Evolutionary conservation across 1,284 basidiomycete species (phyloP), one percentile per base, ranked within the genome.

Genomic region (Peniophora sp.): DNA sequence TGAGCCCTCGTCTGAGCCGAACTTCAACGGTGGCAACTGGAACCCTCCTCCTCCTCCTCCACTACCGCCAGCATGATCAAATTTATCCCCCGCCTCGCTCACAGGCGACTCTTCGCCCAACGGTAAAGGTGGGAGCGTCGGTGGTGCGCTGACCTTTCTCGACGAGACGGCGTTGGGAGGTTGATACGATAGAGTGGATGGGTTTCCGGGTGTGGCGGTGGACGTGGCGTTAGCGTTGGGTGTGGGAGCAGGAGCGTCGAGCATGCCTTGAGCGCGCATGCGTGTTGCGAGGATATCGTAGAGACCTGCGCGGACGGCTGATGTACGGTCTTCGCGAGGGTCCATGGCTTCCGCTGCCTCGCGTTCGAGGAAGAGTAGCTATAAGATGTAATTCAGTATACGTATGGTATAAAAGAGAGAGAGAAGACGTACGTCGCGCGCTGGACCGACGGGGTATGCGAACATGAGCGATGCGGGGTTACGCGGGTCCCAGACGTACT

Each of bases 401-500:
- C 49, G 27, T 47, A 23, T 43, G 17, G 20, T 38, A 32, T 32
- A 12, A 12, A 53, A 52, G 23, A 48, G 16, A 39, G 32, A 44
- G 24, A 3, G n/a, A 43, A 51, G 3, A 67, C 85, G 54, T 62
- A 90, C 88, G 61, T 90, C 85, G 67, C 80, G 81, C 53, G 75
- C 65, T 1, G 83, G 78, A 2, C 89, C 89, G 39, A 89, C 81
- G 14, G 88, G 88, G 64, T 91, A 91, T 0, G 78, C 85, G 65
- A 89, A 91, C 86, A 91, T 89, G 69, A 89, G 74, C 5, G 84
- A 89, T 6, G 65, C 59, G 0, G 82, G 76, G 65, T 95, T 84
- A 17, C 84, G 77, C 53, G 88, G 88, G 61, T 97, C 89, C 89
- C 91, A 97, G 45, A 80, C 85, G 72, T 94, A 96, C 32, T 75